Evolutionary conservation across 139 green algal genomes (phyloP).

Genomic region (Eudorina sp.): DNA sequence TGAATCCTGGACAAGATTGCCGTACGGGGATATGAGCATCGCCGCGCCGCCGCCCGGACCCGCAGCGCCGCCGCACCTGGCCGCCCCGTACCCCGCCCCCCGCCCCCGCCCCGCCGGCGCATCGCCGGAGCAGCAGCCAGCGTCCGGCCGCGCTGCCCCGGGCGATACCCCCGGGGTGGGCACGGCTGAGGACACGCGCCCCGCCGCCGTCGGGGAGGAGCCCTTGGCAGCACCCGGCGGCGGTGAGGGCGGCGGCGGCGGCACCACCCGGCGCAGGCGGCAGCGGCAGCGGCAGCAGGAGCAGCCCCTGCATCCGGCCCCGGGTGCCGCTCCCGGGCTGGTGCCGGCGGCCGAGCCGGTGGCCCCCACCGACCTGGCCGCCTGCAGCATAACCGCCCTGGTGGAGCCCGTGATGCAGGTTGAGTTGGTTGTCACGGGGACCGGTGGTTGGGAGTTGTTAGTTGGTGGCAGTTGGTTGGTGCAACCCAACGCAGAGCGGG

Average conservation of each 20-base stretch:
- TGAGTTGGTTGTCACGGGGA: background rate
- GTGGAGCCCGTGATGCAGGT: conserved; percentile 15
- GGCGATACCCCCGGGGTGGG: background rate
- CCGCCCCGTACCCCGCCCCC: background rate
- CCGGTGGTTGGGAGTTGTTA: background rate
- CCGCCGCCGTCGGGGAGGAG: background rate
- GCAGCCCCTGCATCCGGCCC: background rate
- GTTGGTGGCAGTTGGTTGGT: background rate
- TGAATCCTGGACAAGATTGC: background rate
- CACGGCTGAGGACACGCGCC: background rate
- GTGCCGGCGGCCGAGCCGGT: background rate
- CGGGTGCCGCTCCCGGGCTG: background rate
- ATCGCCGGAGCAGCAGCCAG: background rate
- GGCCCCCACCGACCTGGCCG: background rate
- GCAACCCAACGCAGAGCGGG: background rate
- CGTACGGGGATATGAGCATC: conserved; percentile 1
- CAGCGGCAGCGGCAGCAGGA: background rate
- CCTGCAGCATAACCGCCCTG: background rate
- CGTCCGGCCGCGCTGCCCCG: too few relatives aligned
- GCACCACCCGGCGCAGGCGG: background rate
- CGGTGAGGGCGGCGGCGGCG: background rate
- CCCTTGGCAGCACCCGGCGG: background rate
- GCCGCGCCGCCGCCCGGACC: background rate
- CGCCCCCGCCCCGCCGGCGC: too few relatives aligned
- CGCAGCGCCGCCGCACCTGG: background rate